Conservation (phyloP, 2,329 filamentous ascomycete species). For the Rhynchosporium graminicola region DNA sequence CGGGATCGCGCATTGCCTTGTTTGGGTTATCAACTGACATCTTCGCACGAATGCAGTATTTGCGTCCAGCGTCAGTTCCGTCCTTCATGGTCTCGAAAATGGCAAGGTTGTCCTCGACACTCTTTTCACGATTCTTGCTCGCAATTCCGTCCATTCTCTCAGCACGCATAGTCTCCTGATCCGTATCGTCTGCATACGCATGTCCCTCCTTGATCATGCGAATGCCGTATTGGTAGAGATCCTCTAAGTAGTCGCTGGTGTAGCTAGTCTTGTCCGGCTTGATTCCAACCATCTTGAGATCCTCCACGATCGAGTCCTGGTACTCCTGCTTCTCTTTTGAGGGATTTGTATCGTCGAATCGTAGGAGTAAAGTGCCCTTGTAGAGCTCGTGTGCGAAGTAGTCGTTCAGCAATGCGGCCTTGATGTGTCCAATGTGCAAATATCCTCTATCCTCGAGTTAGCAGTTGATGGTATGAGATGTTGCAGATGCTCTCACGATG, state of each 20-base stretch:
- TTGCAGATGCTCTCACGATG: slow-evolving; percentile 61
- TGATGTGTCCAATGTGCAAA: slow-evolving; percentile 93
- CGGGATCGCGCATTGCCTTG: slow-evolving; percentile 93
- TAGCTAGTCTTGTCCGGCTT: slow-evolving; percentile 84
- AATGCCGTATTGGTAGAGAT: slow-evolving; percentile 83
- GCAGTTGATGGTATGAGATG: background rate
- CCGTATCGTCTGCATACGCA: slow-evolving; percentile 93
- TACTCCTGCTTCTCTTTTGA: slow-evolving; percentile 97
- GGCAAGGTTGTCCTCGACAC: slow-evolving; percentile 79
- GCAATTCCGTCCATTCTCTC: slow-evolving; percentile 83
- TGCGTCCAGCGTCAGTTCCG: slow-evolving; percentile 74
- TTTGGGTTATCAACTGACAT: slow-evolving; percentile 90
- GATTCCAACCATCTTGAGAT: slow-evolving; percentile 88
- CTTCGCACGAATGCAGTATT: slow-evolving; percentile 93
- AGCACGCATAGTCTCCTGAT: slow-evolving; percentile 82
- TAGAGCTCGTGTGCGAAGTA: slow-evolving; percentile 96
- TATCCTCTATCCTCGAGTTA: slow-evolving; percentile 57
- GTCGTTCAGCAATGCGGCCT: slow-evolving; percentile 90
- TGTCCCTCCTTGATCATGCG: slow-evolving; percentile 82
- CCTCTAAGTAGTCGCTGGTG: slow-evolving; percentile 94
- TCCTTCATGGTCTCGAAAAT: slow-evolving; percentile 94
- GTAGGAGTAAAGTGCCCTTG: slow-evolving; percentile 84
- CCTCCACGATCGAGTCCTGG: slow-evolving; percentile 90
- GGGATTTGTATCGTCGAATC: slow-evolving; percentile 97
- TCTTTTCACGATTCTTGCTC: slow-evolving; percentile 76